A percentile compares a stretch with the other conserved stretches of the same genome.
Conservation (phyloP, 768 basidiomycete genomes). For the Coprinopsis marcescibilis region DNA sequence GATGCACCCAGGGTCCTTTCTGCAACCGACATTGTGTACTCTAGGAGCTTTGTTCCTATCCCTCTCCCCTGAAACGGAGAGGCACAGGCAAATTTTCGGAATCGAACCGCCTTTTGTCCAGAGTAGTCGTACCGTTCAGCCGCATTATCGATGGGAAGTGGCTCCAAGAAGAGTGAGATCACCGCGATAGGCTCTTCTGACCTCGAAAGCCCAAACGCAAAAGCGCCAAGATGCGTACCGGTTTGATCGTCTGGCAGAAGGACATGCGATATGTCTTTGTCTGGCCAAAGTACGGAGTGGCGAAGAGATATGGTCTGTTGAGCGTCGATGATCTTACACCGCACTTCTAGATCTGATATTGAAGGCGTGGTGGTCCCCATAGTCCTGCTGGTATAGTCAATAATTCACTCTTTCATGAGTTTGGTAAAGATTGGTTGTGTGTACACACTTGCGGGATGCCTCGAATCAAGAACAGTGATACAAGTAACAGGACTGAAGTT, state of each 20-base stretch:
- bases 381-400: too few species aligned
- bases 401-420: too few species aligned
- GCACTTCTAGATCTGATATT: too few species aligned
- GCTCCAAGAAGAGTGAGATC: slow-evolving; percentile 50
- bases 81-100: slow-evolving; percentile 59
- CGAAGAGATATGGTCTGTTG: slow-evolving; percentile 45
- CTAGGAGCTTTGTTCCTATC: slow-evolving; percentile 45
- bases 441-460: too few species aligned
- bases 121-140: slow-evolving; percentile 5
- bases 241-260: slow-evolving; percentile 45
- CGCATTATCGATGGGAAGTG: slow-evolving; percentile 27
- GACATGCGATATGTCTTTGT: slow-evolving; percentile 42
- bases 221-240: slow-evolving; percentile 53
- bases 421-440: too few species aligned
- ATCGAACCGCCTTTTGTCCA: slow-evolving; percentile 31
- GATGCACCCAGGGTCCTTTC: slow-evolving; percentile 33
- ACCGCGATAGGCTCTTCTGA: slow-evolving; percentile 41
- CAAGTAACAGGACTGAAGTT: too few species aligned
- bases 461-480: too few species aligned
- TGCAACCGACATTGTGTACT: slow-evolving; percentile 32
- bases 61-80: slow-evolving; percentile 45
- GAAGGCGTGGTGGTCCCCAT: too few species aligned
- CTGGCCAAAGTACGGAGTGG: slow-evolving; percentile 55
- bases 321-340: slow-evolving; percentile 29
- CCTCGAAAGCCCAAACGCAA: slow-evolving; percentile 27